Percentiles rank a stretch among this genome's conserved stretches.
Conservation (phyloP, 2,329 filamentous ascomycete species). For the Diaporthe citri region DNA sequence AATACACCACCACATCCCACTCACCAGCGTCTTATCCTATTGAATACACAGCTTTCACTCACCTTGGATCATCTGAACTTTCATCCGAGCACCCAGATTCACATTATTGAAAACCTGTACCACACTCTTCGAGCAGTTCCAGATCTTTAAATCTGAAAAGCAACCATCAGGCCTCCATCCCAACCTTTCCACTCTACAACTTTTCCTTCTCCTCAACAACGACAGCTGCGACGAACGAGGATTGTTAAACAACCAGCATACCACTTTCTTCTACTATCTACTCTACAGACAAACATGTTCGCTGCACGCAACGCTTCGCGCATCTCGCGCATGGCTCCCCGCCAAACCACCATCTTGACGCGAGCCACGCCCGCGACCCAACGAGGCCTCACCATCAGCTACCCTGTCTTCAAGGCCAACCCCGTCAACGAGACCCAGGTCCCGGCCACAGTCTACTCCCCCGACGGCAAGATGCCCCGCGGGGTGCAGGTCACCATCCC, state of each 20-base stretch:
- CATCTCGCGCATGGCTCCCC: background rate
- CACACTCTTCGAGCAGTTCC: background rate
- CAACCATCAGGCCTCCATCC: background rate
- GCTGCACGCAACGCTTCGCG: background rate
- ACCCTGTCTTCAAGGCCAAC: constrained; percentile 59
- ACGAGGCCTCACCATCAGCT: constrained; percentile 54
- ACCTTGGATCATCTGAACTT: background rate
- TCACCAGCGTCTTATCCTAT: background rate
- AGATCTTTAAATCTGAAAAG: background rate
- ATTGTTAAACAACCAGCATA: background rate
- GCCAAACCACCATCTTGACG: background rate
- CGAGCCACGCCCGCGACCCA: background rate
- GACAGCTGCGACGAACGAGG: background rate
- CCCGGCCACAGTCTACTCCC: constrained; percentile 66
- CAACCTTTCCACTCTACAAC: background rate
- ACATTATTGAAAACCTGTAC: background rate
- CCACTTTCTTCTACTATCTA: background rate
- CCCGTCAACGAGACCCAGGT: constrained; percentile 70
- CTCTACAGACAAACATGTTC: background rate
- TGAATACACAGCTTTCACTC: no score
- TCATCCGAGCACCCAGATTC: background rate
- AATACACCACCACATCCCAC: background rate
- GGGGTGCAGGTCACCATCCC: constrained; percentile 60
- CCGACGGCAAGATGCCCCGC: constrained; percentile 57
- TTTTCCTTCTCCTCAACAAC: background rate